Evolutionary conservation across 208 protist species (phyloP).

Genomic region (Trypanosoma boissoni): DNA sequence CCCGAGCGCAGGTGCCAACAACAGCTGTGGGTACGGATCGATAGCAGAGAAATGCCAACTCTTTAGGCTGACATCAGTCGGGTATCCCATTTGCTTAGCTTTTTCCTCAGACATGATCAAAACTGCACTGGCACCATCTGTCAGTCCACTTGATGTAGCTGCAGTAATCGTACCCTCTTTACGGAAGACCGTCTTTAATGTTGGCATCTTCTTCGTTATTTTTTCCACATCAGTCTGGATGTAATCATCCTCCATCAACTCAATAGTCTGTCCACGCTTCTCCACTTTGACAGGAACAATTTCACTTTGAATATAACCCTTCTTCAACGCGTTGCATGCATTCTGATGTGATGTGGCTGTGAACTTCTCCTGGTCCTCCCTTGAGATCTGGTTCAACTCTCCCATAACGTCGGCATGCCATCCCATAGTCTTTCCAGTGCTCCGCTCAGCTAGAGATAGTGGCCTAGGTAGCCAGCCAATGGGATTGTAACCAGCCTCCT

Average conservation of each 20-base stretch:
- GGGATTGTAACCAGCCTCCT: conserved; percentile 66
- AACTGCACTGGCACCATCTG: conserved; percentile 79
- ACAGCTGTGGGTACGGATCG: conserved; percentile 85
- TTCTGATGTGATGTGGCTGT: conserved; percentile 66
- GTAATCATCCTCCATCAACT: conserved; percentile 60
- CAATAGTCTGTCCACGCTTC: conserved; percentile 34
- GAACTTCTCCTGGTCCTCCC: conserved; percentile 71
- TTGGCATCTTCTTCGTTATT: conserved; percentile 63
- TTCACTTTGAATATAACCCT: conserved; percentile 76
- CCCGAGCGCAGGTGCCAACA: conserved; percentile 79
- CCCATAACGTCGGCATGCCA: conserved; percentile 84
- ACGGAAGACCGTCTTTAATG: conserved; percentile 74
- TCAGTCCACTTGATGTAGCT: conserved; percentile 70
- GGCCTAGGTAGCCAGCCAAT: conserved; percentile 60
- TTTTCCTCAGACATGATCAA: conserved; percentile 86
- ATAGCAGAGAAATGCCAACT: conserved; percentile 74
- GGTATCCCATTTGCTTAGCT: conserved; percentile 70
- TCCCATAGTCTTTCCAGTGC: conserved; percentile 89
- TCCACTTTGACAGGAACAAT: conserved; percentile 51
- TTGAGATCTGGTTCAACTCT: conserved; percentile 69
- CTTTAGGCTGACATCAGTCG: conserved; percentile 62
- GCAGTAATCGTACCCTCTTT: conserved; percentile 82
- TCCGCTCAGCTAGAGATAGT: conserved; percentile 59
- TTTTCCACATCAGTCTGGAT: conserved; percentile 56
- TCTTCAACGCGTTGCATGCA: conserved; percentile 48